phyloP scores from a whole-genome alignment of 805 yeast genomes.

The Ogataea pignaliae region DNA sequence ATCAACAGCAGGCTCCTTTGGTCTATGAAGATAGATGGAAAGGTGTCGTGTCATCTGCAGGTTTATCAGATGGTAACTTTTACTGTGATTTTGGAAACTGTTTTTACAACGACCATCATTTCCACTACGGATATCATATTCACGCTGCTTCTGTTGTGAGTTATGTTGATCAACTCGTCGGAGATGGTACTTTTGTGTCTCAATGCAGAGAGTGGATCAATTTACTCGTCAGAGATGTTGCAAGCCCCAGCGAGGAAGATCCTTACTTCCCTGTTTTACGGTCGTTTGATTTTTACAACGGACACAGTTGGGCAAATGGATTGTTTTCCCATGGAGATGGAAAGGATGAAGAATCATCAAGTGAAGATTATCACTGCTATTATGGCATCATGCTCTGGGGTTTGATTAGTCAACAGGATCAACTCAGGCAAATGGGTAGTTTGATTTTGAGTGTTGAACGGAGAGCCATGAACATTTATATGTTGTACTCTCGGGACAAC shows the following conservation, averaged over 20 bases:
- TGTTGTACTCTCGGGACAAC: conserved; percentile 46
- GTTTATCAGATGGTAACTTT: conserved; percentile 32
- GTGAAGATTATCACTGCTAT: conserved; percentile 67
- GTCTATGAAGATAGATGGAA: conserved; percentile 76
- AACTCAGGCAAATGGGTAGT: conserved; percentile 51
- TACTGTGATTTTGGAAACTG: conserved; percentile 62
- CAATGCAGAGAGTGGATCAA: conserved; percentile 54
- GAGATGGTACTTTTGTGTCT: conserved; percentile 47
- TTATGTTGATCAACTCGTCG: conserved; percentile 49
- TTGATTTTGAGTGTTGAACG: conserved; percentile 55
- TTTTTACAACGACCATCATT: conserved; percentile 82
- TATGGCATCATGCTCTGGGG: conserved; percentile 74
- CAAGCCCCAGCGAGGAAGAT: conserved; percentile 54
- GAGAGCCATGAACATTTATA: conserved; percentile 52
- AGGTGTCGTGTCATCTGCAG: conserved; percentile 72
- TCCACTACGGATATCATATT: conserved; percentile 79
- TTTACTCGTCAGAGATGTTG: conserved; percentile 59
- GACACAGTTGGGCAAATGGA: conserved; percentile 77
- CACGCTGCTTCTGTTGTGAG: conserved; percentile 82
- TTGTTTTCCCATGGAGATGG: conserved; percentile 60
- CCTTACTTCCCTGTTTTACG: conserved; percentile 59
- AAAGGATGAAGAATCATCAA: conserved; percentile 64
- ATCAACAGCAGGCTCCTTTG: conserved; percentile 68
- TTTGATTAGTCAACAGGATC: conserved; percentile 44
- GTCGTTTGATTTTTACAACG: conserved; percentile 65